phyloP scores from a whole-genome alignment of 169 alveolate species.

The Pseudocohnilembus persalinus region DNA sequence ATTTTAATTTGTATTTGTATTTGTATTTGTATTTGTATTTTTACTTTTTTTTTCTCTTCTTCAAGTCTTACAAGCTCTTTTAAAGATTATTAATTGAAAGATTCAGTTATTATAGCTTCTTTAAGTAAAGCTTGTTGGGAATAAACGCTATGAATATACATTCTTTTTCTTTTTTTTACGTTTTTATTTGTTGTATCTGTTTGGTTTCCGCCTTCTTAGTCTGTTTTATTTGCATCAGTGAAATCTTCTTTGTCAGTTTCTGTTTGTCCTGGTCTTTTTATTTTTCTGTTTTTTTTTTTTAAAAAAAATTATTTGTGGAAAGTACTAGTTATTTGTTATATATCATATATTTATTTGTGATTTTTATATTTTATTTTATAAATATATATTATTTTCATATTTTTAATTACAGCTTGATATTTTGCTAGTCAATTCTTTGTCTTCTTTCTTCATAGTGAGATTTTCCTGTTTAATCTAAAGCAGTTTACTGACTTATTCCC shows the following conservation, averaged over 20 bases:
- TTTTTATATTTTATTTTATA: too few species aligned
- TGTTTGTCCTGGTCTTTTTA: background rate
- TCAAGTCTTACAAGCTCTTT: background rate
- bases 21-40: too few species aligned
- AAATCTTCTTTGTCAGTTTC: background rate
- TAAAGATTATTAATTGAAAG: background rate
- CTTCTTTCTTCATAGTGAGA: too few species aligned
- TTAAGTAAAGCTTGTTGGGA: background rate
- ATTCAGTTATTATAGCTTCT: background rate
- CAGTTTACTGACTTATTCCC: too few species aligned
- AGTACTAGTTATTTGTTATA: too few species aligned
- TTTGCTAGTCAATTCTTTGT: too few species aligned
- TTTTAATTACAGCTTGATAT: too few species aligned
- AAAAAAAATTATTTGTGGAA: too few species aligned
- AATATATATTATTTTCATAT: too few species aligned
- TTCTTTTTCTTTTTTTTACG: background rate
- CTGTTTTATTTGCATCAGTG: background rate
- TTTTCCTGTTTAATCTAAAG: too few species aligned
- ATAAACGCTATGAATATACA: background rate
- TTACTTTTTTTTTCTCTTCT: background rate
- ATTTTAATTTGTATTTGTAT: too few species aligned
- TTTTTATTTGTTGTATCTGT: background rate
- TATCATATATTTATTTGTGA: too few species aligned
- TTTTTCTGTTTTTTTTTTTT: background rate
- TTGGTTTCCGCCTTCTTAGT: background rate